Evolutionary conservation across 805 yeast species (phyloP).

Genomic region (Maudiozyma turicensis): DNA sequence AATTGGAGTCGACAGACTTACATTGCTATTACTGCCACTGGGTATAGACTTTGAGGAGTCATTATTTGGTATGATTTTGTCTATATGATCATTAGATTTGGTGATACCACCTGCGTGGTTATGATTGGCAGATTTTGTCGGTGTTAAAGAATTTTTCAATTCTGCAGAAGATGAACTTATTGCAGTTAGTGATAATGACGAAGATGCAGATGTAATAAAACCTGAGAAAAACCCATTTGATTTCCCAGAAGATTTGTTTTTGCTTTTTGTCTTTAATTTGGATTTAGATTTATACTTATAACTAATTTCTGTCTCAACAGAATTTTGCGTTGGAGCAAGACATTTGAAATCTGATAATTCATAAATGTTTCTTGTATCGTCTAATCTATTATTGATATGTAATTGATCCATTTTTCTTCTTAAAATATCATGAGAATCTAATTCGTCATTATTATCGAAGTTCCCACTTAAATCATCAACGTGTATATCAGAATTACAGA

Average conservation of each 20-base stretch:
- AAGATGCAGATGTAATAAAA: conserved; percentile 11
- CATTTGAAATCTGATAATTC: conserved; percentile 8
- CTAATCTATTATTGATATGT: conserved; percentile 19
- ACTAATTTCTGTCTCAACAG: conserved; percentile 23
- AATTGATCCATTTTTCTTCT: conserved; percentile 24
- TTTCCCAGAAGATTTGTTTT: conserved; percentile 6
- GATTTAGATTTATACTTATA: conserved; percentile 19
- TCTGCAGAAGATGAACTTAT: not conserved
- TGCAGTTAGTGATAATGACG: conserved; percentile 1
- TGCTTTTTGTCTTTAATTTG: conserved; percentile 9
- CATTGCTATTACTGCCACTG: too few relatives aligned
- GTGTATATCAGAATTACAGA: conserved; percentile 19
- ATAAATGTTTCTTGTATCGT: conserved; percentile 4
- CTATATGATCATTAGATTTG: not conserved
- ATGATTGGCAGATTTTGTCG: not conserved
- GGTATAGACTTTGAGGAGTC: too few relatives aligned
- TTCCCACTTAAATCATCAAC: conserved; percentile 23
- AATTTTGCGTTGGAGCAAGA: conserved; percentile 5
- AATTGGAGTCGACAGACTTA: too few relatives aligned
- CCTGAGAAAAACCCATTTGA: conserved; percentile 20
- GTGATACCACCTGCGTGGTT: not conserved
- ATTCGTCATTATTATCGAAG: conserved; percentile 12
- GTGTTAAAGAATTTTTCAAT: not conserved
- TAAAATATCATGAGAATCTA: conserved; percentile 20
- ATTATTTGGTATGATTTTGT: not conserved